Evolutionary conservation across 176 grass and related monocot genomes (phyloP), one percentile per base, ranked within the genome.

Genomic region (Eragrostis nindensis): DNA sequence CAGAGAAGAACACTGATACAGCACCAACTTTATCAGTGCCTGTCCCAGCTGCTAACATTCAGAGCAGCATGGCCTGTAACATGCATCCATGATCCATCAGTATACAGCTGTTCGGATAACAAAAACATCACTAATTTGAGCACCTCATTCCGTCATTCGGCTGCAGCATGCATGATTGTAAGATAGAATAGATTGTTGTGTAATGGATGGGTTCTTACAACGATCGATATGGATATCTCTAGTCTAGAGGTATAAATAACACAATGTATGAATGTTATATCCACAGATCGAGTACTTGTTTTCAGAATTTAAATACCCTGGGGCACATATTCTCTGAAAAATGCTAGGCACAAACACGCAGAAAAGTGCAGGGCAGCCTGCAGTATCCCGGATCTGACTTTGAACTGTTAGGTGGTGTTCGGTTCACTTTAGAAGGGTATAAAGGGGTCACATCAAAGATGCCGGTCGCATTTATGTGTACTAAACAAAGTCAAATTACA

Each of bases 1-100:
- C 77, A 56, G 32, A 27, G n/a, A 17, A 38, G 27, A 79, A n/a
- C 77, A 80, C 13, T 55, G 47, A 49, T 36, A 6, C 12, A 36
- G 8, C 39, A 21, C 18, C 19, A 63, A 42, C 55, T 46, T 32
- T 66, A 13, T 11, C 63, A 56, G 64, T 80, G 77, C 12, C 54
- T 79, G 77, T 38, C 43, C 60, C 59, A 77, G 75, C 59, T 47
- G 47, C 48, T 66, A 67, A 40, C 21, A 11, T 80, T 80, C 30
- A 69, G 32, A 39, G 25, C 77, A 44, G 49, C 47, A 26, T 53
- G 14, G 63, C 29, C 60, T 46, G 27, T 17, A 49, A 8, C 40
- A 5, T 15, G 12, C 17, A 61, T 75, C 41, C 60, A 76, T 3
- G n/a, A 41, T 68, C 14, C 48, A 42, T 68, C 32, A 21, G 64